phyloP scores from a whole-genome alignment of 2,329 filamentous ascomycete genomes.

The Trichoderma simmonsii region DNA sequence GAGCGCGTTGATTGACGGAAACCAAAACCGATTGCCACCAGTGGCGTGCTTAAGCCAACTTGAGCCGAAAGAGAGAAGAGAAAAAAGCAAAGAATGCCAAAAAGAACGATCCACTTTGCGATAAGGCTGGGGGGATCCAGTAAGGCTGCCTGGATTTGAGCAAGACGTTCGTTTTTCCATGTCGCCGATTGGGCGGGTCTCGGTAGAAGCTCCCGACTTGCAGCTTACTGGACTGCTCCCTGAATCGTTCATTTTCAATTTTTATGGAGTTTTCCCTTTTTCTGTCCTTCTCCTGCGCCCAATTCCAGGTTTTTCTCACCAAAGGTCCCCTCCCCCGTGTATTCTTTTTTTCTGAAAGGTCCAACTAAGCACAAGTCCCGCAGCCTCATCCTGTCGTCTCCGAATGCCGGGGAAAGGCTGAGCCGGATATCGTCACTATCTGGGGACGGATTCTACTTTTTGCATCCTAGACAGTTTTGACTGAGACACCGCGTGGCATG shows the following conservation, averaged over 20 bases:
- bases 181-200: not conserved
- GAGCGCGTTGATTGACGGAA: not conserved
- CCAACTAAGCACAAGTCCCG: not conserved
- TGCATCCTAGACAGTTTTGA: not conserved
- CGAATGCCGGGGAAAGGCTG: constrained; percentile 3
- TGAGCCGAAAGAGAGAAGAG: not conserved
- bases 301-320: not conserved
- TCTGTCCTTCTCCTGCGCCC: not conserved
- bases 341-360: not conserved
- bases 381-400: not conserved
- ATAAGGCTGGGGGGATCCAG: not conserved
- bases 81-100: not conserved
- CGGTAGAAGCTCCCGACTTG: not conserved
- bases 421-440: not conserved
- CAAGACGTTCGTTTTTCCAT: not conserved
- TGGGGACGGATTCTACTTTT: not conserved
- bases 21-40: not conserved
- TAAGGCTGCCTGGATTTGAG: not conserved
- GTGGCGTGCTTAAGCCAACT: not conserved
- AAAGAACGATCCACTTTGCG: not conserved
- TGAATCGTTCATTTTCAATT: not conserved
- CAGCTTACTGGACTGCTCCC: not conserved
- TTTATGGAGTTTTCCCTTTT: not conserved
- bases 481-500: not conserved
- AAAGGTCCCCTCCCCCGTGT: not conserved